Base-by-base conservation (phyloP, 345 rosid genomes). In the Arabis alpina region DNA sequence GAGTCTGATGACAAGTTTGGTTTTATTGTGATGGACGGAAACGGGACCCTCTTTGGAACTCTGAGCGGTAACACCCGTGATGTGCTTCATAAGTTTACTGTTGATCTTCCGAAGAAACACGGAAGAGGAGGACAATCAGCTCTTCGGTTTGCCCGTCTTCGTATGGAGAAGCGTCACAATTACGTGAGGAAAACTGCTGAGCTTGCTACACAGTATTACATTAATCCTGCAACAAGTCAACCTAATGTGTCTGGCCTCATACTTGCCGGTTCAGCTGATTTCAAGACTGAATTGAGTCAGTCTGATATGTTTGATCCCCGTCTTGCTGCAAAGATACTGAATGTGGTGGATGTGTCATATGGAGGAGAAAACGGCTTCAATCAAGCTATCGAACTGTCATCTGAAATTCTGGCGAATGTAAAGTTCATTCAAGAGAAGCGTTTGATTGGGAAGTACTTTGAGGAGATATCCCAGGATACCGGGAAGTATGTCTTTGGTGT, bases 111-210 rank as follows among this genome's bases (percentile, higher is more conserved):
- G 1, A 86, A 88, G 83, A 88, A 88, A 69, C 93, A 88, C 34
- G 93, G 87, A 42, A 86, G 91, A 80, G 91, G 93, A 81, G 91
- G 91, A 36, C 88, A 84, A 66, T 88, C 93, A 24, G 90, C 93
- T 52, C 85, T 88, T 4, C 86, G 88, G 27, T 88, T 88, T 84
- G 93, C 88, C 54, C 86, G 88, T 68, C 87, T 88, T 58, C 82
- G 88, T 14, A 88, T 86, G 90, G 93, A 88, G 79, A 88, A 86
- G 54, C 88, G 87, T 8, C 88, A 86, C 77, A 86, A 88, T 27
- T 52, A 52, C 36, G 36, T 52, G 15, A 27, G 56, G 56, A 52
- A 27, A 27, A 12, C 15, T 12, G 34, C 36, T 27, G 56, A 52
- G 56, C 56, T 52, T 2, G 56, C 56, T 7, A 52, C 56, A 6